Evolutionary conservation across 2,329 filamentous ascomycete genomes (phyloP), one percentile per base, ranked within the genome.

Genomic region (Taxawa tesnikishii): DNA sequence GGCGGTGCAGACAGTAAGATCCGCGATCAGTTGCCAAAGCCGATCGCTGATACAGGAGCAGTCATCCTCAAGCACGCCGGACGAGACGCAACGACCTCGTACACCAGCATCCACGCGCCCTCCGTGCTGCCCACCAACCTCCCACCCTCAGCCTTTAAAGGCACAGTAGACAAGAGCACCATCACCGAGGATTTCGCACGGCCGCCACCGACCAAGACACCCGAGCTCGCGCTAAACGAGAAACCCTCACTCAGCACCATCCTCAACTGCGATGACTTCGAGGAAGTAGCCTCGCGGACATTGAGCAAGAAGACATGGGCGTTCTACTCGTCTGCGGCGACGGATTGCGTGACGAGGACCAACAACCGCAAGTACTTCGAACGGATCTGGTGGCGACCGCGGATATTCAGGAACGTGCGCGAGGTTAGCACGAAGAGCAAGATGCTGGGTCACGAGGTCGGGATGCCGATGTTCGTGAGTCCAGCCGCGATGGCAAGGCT

Each of bases 1-100:
- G 73, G 74, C 17, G 73, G 73, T 14, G 56, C 70, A 29, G 63
- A 57, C 26, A 68, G 70, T 63, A 50, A 16, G 40, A 29, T 5
- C 4, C 13, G 5, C 16, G 2, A 17, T 18, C 14, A 13, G 4
- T 2, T 9, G 4, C 6, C 14, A n/a, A n/a, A n/a, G n/a, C n/a
- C n/a, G n/a, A n/a, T n/a, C n/a, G n/a, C n/a, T n/a, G n/a, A n/a
- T n/a, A n/a, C n/a, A n/a, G n/a, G n/a, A n/a, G n/a, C n/a, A n/a
- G n/a, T 16, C 15, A 57, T 75, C 28, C 50, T 61, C 26, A 51
- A 59, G 30, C 60, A 68, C 44, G 68, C 68, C 18, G 70, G 68
- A 27, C 58, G 56, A 15, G 69, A 73, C 51, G 69, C 67, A 4
- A 69, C 65, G 27, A 58, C 54, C 32, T 62, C 58, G 34, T 78